Base-by-base conservation (phyloP, 257 asterid genomes). In the Salvia rosmarinus region DNA sequence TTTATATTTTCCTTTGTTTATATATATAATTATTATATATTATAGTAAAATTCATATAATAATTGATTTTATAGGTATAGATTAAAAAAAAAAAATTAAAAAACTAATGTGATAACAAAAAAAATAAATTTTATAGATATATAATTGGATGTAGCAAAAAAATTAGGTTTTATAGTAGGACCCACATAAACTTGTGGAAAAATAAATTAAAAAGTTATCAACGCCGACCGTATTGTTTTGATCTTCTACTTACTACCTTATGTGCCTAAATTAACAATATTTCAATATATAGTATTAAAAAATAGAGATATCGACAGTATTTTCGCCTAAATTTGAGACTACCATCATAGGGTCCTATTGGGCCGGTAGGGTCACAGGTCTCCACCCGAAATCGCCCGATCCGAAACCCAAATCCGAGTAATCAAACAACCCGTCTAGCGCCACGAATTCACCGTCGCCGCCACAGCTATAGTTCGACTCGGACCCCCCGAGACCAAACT, bases 381-480 rank as follows among this genome's bases (percentile, higher is more conserved):
- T 79, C 84, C 88, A 82, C 0, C 52, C 7, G 28, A 72, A 77
- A 72, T 85, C 95, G n/a, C 73, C 57, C 20, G 85, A 68, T 80
- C 89, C 96, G 66, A 80, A 89, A 17, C 82, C 86, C 64, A 81
- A 56, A 80, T 89, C 96, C 79, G 94, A 79, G 73, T 87, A 80
- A 47, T 89, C 95, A 74, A 93, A 90, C 75, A 90, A 71, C 68
- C 87, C 96, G 61, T 89, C 98, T 3, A 90, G 10, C 59, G 82
- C 83, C 64, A 73, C 87, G 52, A 75, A 84, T 43, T 85, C 94
- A 49, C 81, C 84, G 71, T 52, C 35, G 44, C 68, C 46, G 63
- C 14, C 70, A 17, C 44, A 7, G 12, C 30, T 49, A 32, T 20
- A 75, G 34, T 63, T 40, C 6, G 61, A 28, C 5, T 65, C 86